A percentile compares a stretch with the other conserved stretches of the same genome.
Conservation (phyloP, 2,329 filamentous ascomycete genomes). For the Lachnellula hyalina region DNA sequence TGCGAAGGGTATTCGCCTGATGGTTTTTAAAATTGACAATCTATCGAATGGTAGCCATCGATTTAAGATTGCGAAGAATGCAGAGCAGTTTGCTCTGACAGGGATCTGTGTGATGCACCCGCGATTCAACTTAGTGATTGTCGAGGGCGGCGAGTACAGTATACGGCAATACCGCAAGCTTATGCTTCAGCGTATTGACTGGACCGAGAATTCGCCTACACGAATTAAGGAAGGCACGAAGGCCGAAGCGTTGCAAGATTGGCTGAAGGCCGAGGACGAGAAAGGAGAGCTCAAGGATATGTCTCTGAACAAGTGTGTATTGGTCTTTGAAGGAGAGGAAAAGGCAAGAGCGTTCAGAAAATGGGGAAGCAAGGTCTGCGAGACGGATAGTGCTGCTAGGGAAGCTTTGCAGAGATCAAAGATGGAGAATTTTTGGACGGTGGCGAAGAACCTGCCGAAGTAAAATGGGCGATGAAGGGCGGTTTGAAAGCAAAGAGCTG, state of each 20-base stretch:
- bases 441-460: slow-evolving; percentile 59
- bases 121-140: slow-evolving; percentile 80
- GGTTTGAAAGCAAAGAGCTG: background rate
- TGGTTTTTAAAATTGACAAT: slow-evolving; percentile 84
- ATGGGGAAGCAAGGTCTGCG: slow-evolving; percentile 86
- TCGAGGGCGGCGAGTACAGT: slow-evolving; percentile 82
- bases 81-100: slow-evolving; percentile 80
- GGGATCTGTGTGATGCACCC: slow-evolving; percentile 92
- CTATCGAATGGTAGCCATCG: slow-evolving; percentile 91
- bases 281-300: slow-evolving; percentile 75
- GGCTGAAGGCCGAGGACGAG: slow-evolving; percentile 76
- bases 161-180: slow-evolving; percentile 85
- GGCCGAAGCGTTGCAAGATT: slow-evolving; percentile 59
- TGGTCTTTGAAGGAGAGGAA: slow-evolving; percentile 89
- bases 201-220: slow-evolving; percentile 81
- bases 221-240: slow-evolving; percentile 57
- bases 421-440: slow-evolving; percentile 92
- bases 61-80: slow-evolving; percentile 89
- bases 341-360: slow-evolving; percentile 77
- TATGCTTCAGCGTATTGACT: slow-evolving; percentile 89
- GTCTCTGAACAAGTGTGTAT: slow-evolving; percentile 70
- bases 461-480: background rate
- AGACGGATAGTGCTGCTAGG: slow-evolving; percentile 83
- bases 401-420: slow-evolving; percentile 74
- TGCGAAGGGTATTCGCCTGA: slow-evolving; percentile 74